phyloP scores from a whole-genome alignment of 108 stramenopile genomes.

The Fistulifera pelliculosa region DNA sequence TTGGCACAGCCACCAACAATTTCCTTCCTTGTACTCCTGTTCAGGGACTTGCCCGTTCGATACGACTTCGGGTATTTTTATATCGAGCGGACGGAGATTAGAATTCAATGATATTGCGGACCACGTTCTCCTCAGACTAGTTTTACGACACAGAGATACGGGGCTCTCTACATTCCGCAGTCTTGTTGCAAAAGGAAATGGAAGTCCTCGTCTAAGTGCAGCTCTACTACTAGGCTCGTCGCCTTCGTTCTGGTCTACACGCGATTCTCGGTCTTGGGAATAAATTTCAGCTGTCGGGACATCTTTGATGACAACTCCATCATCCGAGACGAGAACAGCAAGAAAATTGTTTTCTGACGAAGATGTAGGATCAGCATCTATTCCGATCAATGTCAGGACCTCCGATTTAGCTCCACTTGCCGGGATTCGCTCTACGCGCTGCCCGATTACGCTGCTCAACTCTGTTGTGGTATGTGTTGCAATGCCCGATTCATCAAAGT shows the following conservation, averaged over 20 bases:
- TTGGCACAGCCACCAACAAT: not conserved
- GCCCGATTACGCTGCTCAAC: not conserved
- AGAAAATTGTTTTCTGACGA: not conserved
- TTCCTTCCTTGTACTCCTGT: no score
- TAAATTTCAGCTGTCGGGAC: slow-evolving; percentile 10
- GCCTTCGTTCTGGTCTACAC: not conserved
- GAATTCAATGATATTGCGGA: slow-evolving; percentile 31
- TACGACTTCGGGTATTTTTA: not conserved
- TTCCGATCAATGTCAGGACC: no score
- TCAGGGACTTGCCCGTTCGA: no score
- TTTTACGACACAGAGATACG: slow-evolving; percentile 3
- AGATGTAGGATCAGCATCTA: not conserved
- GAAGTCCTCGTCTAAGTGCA: slow-evolving; percentile 5
- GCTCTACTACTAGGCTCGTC: not conserved
- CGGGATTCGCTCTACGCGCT: not conserved
- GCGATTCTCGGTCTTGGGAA: not conserved
- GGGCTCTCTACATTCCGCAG: slow-evolving; percentile 4
- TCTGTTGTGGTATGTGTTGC: slow-evolving; percentile 4
- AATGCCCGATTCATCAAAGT: not conserved
- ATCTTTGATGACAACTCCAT: slow-evolving; percentile 14
- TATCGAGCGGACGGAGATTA: slow-evolving; percentile 26
- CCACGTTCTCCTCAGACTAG: slow-evolving; percentile 30
- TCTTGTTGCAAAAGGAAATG: slow-evolving; percentile 11
- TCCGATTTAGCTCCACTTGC: slow-evolving; percentile 1
- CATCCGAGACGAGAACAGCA: slow-evolving; percentile 14